Evolutionary conservation across 78 protist genomes (phyloP).

Genomic region (slime mould (Dictyostelium discoideum)): DNA sequence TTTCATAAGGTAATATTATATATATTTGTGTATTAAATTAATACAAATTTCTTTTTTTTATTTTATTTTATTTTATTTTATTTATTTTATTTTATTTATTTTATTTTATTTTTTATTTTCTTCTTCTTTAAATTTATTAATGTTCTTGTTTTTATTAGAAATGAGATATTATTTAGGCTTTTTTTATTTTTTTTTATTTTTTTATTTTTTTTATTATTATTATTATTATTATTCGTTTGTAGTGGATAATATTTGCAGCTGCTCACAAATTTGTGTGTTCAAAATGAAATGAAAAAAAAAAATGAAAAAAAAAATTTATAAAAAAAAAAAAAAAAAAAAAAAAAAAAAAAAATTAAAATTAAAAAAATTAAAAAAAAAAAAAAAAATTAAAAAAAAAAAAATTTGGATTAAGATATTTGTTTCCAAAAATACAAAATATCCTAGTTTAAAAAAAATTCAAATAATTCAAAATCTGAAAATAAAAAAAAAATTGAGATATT

Average conservation of each 20-base stretch:
- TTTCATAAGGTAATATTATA: not conserved
- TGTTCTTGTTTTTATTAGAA: too few relatives aligned
- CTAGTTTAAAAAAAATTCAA: not conserved
- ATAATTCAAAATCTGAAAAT: not conserved
- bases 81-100: too few relatives aligned
- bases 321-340: too few relatives aligned
- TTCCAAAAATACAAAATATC: not conserved
- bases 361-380: too few relatives aligned
- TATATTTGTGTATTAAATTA: not conserved
- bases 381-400: too few relatives aligned
- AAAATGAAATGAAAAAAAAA: not conserved
- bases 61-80: too few relatives aligned
- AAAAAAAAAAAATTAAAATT: too few relatives aligned
- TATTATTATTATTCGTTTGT: not conserved
- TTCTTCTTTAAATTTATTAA: too few relatives aligned
- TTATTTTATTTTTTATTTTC: not conserved
- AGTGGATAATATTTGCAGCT: not conserved
- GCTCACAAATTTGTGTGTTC: not conserved
- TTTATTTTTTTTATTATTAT: too few relatives aligned
- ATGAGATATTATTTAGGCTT: not conserved
- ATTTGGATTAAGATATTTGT: not conserved
- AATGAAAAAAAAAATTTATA: too few relatives aligned
- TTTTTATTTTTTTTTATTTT: too few relatives aligned
- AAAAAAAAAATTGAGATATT: not conserved
- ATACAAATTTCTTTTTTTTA: not conserved